phyloP scores from a whole-genome alignment of 176 grass and related monocot species.

The Coix lacrymajobi region DNA sequence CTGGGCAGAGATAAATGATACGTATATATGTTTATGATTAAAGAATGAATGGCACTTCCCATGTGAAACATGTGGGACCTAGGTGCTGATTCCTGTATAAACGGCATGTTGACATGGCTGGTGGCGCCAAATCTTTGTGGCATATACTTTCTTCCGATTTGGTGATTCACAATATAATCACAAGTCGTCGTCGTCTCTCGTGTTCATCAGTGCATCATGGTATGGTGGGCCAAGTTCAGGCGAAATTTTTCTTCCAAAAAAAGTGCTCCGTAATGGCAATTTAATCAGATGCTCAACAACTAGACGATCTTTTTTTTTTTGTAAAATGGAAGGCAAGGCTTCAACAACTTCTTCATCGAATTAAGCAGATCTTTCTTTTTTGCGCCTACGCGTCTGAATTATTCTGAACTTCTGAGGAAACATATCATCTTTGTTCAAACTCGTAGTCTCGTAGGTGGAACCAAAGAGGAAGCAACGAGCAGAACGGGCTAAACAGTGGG shows the following conservation, averaged over 20 bases:
- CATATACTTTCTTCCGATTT: neutral
- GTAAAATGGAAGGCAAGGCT: neutral
- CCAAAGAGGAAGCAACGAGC: neutral
- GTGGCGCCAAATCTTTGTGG: slow-evolving; percentile 28
- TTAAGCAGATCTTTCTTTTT: neutral
- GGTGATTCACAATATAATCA: neutral
- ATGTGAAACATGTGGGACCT: slow-evolving; percentile 40
- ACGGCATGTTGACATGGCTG: slow-evolving; percentile 7
- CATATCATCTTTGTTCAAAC: neutral
- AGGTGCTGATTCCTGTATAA: neutral
- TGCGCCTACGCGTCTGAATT: neutral
- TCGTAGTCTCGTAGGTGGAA: neutral
- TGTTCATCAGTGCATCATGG: neutral
- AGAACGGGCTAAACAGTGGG: neutral
- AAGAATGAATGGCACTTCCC: slow-evolving; percentile 13
- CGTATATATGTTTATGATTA: neutral
- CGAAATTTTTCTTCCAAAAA: neutral
- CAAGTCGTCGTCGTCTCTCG: neutral
- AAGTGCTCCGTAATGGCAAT: neutral
- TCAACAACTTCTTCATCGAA: neutral
- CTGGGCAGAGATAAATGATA: neutral
- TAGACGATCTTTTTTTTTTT: neutral
- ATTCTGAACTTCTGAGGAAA: neutral
- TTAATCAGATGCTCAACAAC: neutral
- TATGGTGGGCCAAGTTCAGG: neutral